phyloP scores from a whole-genome alignment of 805 yeast species.

The Yamadazyma tumulicola region DNA sequence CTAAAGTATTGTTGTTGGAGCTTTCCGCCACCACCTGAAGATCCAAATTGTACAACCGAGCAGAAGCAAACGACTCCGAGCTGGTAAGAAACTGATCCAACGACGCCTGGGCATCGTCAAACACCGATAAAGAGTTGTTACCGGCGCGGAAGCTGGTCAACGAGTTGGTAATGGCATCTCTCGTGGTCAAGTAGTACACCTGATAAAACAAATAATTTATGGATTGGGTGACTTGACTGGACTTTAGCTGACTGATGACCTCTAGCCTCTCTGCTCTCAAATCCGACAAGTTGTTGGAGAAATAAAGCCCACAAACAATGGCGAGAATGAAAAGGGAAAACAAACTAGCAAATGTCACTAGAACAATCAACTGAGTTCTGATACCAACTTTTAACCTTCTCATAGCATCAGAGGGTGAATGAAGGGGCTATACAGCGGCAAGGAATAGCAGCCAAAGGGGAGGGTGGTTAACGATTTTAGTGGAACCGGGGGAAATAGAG shows the following conservation, averaged over 20 bases:
- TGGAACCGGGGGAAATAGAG: neutral
- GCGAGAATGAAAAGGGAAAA: constrained; percentile 71
- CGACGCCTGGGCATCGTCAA: constrained; percentile 40
- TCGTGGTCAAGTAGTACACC: constrained; percentile 58
- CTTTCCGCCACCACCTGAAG: constrained; percentile 44
- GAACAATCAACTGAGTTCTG: constrained; percentile 67
- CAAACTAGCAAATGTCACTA: constrained; percentile 67
- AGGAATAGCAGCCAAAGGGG: too few species aligned
- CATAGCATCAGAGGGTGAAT: too few species aligned
- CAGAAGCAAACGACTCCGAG: constrained; percentile 59
- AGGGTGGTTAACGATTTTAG: too few species aligned
- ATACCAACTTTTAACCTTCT: constrained; percentile 56
- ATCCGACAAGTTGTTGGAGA: constrained; percentile 56
- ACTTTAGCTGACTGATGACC: constrained; percentile 77
- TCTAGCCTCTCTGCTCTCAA: constrained; percentile 68
- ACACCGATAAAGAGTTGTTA: constrained; percentile 49
- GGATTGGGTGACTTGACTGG: constrained; percentile 73
- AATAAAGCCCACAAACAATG: constrained; percentile 69
- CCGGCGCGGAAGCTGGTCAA: constrained; percentile 68
- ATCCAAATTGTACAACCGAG: constrained; percentile 63
- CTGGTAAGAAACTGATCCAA: constrained; percentile 62
- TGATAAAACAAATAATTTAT: constrained; percentile 64
- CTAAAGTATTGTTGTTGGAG: constrained; percentile 22
- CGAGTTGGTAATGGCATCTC: constrained; percentile 59
- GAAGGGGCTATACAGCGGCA: too few species aligned